Conservation (phyloP, 805 yeast species). For the Saturnispora galanensis region DNA sequence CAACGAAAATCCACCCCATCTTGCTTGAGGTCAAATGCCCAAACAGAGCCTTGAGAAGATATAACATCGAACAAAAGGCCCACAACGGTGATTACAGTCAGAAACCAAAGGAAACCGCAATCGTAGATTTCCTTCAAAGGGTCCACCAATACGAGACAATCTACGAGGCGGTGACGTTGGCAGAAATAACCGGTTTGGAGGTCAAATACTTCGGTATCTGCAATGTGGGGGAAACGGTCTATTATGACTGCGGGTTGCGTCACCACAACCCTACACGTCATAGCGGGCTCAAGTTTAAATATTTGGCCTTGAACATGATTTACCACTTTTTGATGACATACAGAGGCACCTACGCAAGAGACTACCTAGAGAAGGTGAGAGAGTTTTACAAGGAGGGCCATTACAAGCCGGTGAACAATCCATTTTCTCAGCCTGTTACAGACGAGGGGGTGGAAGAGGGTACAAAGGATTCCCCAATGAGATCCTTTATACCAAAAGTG, state of each 20-base stretch:
- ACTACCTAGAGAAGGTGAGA: constrained; percentile 25
- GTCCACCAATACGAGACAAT: constrained; percentile 39
- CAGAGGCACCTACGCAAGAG: constrained; percentile 24
- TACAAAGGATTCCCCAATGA: neutral
- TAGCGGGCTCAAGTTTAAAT: constrained; percentile 18
- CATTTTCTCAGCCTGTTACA: constrained; percentile 13
- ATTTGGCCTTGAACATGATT: constrained; percentile 21
- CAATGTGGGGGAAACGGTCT: constrained; percentile 28
- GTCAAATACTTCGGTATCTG: constrained; percentile 25
- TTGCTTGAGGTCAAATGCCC: constrained; percentile 52
- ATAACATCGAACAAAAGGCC: constrained; percentile 56
- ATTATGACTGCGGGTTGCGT: constrained; percentile 25
- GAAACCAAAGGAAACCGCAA: constrained; percentile 41
- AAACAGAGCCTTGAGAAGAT: constrained; percentile 42
- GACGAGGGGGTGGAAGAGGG: constrained; percentile 5
- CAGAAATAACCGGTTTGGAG: constrained; percentile 23
- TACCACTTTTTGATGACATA: constrained; percentile 27
- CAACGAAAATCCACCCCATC: constrained; percentile 35
- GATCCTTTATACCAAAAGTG: constrained; percentile 8
- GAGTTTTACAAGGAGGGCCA: constrained; percentile 22
- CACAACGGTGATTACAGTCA: constrained; percentile 50
- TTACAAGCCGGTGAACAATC: constrained; percentile 21
- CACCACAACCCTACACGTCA: constrained; percentile 23
- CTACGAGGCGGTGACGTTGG: constrained; percentile 29
- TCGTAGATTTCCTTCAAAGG: constrained; percentile 50